Conservation (phyloP, 441 rosid species). For the Iberis amara region DNA sequence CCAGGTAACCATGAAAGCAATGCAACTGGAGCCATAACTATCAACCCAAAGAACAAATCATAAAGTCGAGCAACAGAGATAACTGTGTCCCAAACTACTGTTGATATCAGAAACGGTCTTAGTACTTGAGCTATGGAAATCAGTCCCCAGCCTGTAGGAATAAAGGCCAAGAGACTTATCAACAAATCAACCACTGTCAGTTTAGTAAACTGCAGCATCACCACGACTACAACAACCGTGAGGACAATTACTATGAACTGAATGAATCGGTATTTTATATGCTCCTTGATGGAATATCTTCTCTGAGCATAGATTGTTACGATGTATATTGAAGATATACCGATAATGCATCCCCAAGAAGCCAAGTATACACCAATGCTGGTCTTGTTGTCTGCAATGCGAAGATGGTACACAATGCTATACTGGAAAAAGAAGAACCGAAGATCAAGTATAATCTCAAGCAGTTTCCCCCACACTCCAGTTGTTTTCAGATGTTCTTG, state of each 20-base stretch:
- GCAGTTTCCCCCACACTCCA: conserved; percentile 57
- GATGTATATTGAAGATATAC: conserved; percentile 40
- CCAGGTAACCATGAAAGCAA: conserved; percentile 66
- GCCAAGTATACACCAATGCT: conserved; percentile 51
- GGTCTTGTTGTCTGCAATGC: conserved; percentile 29
- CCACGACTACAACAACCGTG: conserved; percentile 41
- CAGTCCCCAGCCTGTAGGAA: conserved; percentile 93
- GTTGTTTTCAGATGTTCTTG: conserved; percentile 61
- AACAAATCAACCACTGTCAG: conserved; percentile 52
- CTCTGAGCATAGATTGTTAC: conserved; percentile 43
- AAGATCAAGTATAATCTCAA: conserved; percentile 56
- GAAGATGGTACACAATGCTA: conserved; percentile 50
- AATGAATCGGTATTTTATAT: conserved; percentile 61
- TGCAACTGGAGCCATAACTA: conserved; percentile 62
- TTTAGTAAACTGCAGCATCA: conserved; percentile 47
- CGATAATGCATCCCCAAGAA: conserved; percentile 50
- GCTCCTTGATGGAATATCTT: conserved; percentile 48
- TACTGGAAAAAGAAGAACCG: conserved; percentile 70
- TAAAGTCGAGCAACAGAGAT: conserved; percentile 80
- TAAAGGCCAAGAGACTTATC: conserved; percentile 70
- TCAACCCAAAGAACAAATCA: conserved; percentile 56
- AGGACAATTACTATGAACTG: conserved; percentile 55
- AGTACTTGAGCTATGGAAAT: conserved; percentile 75
- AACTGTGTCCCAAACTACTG: conserved; percentile 72
- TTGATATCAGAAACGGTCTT: conserved; percentile 61